A percentile compares a stretch with the other conserved stretches of the same genome.
These are phyloP conservation scores for Cyberlindnera lachancei DNA, from an alignment of 805 yeast species.

Conservation along the genomic window DNA sequence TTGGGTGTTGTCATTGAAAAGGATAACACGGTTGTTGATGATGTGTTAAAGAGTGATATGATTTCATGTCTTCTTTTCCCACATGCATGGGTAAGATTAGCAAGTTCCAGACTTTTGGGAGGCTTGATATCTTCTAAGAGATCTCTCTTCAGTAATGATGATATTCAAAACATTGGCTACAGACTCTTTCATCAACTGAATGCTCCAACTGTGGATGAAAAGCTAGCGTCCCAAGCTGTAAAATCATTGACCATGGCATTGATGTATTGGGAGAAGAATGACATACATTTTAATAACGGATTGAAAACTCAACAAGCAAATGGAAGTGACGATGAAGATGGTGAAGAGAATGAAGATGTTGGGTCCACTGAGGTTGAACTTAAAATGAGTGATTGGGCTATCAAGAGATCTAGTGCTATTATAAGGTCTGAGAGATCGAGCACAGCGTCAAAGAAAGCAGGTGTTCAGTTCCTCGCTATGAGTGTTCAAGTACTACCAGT, in stretches of 20 bases:
- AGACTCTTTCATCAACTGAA: slow-evolving; percentile 70
- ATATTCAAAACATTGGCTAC: slow-evolving; percentile 61
- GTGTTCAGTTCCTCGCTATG: slow-evolving; percentile 67
- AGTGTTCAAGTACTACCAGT: slow-evolving; percentile 41
- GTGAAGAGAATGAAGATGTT: slow-evolving; percentile 17
- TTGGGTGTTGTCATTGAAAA: slow-evolving; percentile 36
- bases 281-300: slow-evolving; percentile 25
- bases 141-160: slow-evolving; percentile 31
- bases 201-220: slow-evolving; percentile 66
- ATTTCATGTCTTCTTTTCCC: slow-evolving; percentile 65
- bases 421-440: slow-evolving; percentile 58
- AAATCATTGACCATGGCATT: slow-evolving; percentile 59
- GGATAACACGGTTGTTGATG: slow-evolving; percentile 21
- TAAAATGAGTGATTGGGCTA: slow-evolving; percentile 50
- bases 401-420: slow-evolving; percentile 52
- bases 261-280: slow-evolving; percentile 47
- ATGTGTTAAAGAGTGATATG: slow-evolving; percentile 31
- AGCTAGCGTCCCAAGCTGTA: slow-evolving; percentile 54
- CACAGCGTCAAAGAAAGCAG: slow-evolving; percentile 54
- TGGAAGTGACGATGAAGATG: slow-evolving; percentile 19
- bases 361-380: slow-evolving; percentile 13
- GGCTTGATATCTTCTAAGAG: slow-evolving; percentile 35
- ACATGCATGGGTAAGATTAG: slow-evolving; percentile 83
- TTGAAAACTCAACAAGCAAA: slow-evolving; percentile 17
- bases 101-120: slow-evolving; percentile 54